phyloP scores from a whole-genome alignment of 257 asterid genomes.

The Craterostigma plantagineum region DNA sequence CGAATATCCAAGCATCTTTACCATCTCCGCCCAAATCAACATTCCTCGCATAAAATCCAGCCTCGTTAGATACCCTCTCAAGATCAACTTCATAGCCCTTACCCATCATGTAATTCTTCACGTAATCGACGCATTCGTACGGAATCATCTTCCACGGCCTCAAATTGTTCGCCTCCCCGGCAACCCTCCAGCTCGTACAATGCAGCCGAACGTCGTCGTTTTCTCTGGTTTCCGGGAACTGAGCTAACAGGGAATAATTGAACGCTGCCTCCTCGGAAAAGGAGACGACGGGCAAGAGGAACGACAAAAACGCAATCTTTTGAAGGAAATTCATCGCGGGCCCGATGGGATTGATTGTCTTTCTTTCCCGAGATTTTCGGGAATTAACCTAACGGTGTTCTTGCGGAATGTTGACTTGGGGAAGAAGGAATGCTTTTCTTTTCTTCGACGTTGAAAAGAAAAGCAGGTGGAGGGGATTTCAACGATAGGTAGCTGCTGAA shows the following conservation, averaged over 20 bases:
- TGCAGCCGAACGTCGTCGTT: constrained; percentile 16
- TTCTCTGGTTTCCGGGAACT: constrained; percentile 1
- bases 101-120: constrained; percentile 36
- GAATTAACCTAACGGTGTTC: too few species aligned
- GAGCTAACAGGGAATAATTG: neutral
- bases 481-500: too few species aligned
- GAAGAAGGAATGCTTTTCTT: too few species aligned
- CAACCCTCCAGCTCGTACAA: constrained; percentile 77
- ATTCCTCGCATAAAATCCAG: constrained; percentile 26
- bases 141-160: constrained; percentile 63
- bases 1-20: constrained; percentile 58
- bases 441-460: too few species aligned
- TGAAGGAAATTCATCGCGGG: constrained; percentile 17
- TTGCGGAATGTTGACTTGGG: too few species aligned
- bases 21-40: constrained; percentile 32
- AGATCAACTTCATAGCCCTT: constrained; percentile 41
- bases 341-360: neutral
- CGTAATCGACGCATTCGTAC: constrained; percentile 44
- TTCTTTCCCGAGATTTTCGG: too few species aligned
- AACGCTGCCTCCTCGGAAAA: too few species aligned
- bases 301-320: constrained; percentile 11
- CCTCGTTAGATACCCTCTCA: constrained; percentile 30
- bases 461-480: too few species aligned
- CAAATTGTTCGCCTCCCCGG: constrained; percentile 66
- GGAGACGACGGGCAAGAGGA: constrained; percentile 14